A percentile compares a stretch with the other conserved stretches of the same genome.
These are phyloP conservation scores for Alternaria triticimaculans DNA, from an alignment of 2,329 filamentous ascomycete species.

Conservation along the genomic window DNA sequence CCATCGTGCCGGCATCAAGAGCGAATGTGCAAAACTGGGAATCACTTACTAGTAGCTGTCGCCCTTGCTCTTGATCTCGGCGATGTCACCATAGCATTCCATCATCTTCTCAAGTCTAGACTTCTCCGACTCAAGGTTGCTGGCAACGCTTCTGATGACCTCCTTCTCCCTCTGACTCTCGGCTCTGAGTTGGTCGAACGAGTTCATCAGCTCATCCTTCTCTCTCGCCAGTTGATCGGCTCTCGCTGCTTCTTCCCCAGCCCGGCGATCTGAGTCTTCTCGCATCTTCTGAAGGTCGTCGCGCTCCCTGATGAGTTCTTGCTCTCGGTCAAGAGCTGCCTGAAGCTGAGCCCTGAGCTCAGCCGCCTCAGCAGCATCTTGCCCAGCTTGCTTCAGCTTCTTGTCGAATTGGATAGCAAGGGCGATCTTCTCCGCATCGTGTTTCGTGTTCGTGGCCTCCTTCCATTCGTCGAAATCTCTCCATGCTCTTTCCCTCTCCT, in stretches of 20 bases:
- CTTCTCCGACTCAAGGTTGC: conserved; percentile 52
- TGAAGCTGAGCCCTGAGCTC: conserved; percentile 50
- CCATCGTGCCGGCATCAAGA: conserved; percentile 11
- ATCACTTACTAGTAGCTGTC: conserved; percentile 55
- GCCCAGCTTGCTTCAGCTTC: conserved; percentile 54
- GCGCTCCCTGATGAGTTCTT: conserved; percentile 55
- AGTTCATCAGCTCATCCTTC: conserved; percentile 45
- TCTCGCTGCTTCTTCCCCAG: conserved; percentile 41
- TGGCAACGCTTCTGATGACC: conserved; percentile 47
- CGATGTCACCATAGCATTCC: conserved; percentile 51
- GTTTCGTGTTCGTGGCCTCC: conserved; percentile 39
- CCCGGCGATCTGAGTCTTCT: conserved; percentile 39
- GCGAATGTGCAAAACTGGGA: conserved; percentile 27
- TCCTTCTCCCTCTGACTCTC: conserved; percentile 48
- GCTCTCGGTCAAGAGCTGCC: conserved; percentile 54
- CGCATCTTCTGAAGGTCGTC: conserved; percentile 54
- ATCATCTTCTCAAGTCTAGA: conserved; percentile 52
- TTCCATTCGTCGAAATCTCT: conserved; percentile 56
- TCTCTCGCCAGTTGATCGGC: conserved; percentile 41
- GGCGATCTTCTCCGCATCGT: conserved; percentile 49
- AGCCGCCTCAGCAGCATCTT: conserved; percentile 51
- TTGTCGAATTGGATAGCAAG: conserved; percentile 51
- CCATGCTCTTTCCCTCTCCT: conserved; percentile 43
- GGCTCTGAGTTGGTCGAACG: conserved; percentile 39
- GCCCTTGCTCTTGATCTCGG: conserved; percentile 53